phyloP scores from a whole-genome alignment of 768 basidiomycete species.

The Nevesoporus exiguus region DNA sequence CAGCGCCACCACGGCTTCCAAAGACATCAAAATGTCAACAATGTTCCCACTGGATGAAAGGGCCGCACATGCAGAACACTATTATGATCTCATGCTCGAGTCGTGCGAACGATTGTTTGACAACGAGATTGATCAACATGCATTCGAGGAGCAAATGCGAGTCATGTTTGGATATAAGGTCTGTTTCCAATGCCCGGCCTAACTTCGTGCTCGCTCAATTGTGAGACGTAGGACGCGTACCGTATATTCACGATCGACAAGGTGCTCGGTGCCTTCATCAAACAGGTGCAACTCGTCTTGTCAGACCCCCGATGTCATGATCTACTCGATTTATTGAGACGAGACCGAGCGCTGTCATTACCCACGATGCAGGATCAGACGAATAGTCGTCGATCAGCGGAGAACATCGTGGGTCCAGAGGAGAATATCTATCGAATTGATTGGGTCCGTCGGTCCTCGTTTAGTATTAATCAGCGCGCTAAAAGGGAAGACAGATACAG shows the following conservation, averaged over 20 bases:
- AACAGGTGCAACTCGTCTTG: conserved; percentile 81
- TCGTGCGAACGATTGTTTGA: conserved; percentile 90
- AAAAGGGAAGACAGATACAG: conserved; percentile 46
- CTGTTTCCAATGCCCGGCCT: not conserved
- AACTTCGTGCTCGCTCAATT: not conserved
- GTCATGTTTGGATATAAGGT: conserved; percentile 84
- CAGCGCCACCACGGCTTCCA: conserved; percentile 13
- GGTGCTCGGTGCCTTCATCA: conserved; percentile 81
- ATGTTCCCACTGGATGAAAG: conserved; percentile 33
- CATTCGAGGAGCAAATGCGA: conserved; percentile 90
- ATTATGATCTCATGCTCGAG: conserved; percentile 80
- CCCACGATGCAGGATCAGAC: conserved; percentile 72
- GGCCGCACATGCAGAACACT: conserved; percentile 53
- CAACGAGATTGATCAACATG: conserved; percentile 80
- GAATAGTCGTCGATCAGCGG: conserved; percentile 61
- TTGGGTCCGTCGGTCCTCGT: conserved; percentile 51
- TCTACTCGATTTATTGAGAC: conserved; percentile 64
- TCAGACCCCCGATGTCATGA: conserved; percentile 69
- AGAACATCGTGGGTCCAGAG: conserved; percentile 69
- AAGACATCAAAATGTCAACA: conserved; percentile 29
- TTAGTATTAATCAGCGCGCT: not conserved
- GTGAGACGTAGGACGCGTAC: conserved; percentile 60
- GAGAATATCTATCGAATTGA: conserved; percentile 79
- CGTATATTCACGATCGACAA: conserved; percentile 94
- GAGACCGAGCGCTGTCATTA: conserved; percentile 54